Percentiles rank a stretch among this genome's conserved stretches.
These are phyloP conservation scores for Lindgomyces ingoldianus DNA, from an alignment of 495 filamentous ascomycete genomes.

Conservation along the genomic window DNA sequence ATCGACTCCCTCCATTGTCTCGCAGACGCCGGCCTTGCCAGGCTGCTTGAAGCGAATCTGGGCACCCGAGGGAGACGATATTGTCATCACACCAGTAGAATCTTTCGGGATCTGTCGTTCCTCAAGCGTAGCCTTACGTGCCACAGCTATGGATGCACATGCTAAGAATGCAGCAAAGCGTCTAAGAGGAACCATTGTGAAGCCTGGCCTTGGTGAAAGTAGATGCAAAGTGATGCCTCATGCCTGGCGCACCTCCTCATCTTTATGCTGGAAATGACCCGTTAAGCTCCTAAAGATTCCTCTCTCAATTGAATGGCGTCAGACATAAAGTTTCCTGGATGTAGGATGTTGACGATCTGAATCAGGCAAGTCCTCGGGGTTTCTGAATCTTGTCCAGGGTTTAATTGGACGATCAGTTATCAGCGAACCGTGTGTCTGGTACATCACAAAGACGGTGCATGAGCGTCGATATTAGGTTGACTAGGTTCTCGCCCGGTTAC, in stretches of 20 bases:
- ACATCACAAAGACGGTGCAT: background rate
- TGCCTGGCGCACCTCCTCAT: background rate
- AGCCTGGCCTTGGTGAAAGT: background rate
- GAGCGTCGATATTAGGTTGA: background rate
- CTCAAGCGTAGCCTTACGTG: slow-evolving; percentile 20
- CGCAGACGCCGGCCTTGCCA: slow-evolving; percentile 52
- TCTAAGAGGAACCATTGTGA: slow-evolving; percentile 13
- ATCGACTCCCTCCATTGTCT: slow-evolving; percentile 44
- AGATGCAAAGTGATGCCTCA: background rate
- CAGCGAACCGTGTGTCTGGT: background rate
- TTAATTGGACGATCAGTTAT: background rate
- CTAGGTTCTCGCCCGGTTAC: background rate
- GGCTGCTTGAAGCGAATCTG: slow-evolving; percentile 57
- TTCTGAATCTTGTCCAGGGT: background rate
- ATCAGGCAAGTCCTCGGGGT: background rate
- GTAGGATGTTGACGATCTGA: background rate
- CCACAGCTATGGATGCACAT: background rate
- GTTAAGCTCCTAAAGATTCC: background rate
- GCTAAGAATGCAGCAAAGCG: slow-evolving; percentile 4
- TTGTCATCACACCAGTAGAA: slow-evolving; percentile 57
- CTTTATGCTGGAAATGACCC: background rate
- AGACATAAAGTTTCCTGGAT: background rate
- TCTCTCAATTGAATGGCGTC: background rate
- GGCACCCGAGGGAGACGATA: slow-evolving; percentile 59
- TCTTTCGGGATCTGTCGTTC: slow-evolving; percentile 38